phyloP scores from a whole-genome alignment of 495 filamentous ascomycete species.

The Pyrenula aspistea region DNA sequence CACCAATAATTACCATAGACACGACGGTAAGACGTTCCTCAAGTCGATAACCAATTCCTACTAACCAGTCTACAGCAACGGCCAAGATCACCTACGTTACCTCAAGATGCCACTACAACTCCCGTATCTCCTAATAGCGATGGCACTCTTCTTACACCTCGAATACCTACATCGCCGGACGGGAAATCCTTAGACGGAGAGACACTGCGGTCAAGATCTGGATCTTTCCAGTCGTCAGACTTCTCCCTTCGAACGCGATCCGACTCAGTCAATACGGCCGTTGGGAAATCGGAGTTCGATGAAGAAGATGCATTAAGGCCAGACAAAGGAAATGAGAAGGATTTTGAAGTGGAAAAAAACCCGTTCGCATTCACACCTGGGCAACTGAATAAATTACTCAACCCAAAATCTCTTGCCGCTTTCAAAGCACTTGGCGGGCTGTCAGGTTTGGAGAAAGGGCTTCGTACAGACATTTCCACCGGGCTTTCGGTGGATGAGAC shows the following conservation, averaged over 20 bases:
- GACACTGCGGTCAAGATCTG: slow-evolving; percentile 33
- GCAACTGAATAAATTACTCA: slow-evolving; percentile 60
- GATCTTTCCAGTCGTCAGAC: slow-evolving; percentile 32
- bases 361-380: slow-evolving; percentile 62
- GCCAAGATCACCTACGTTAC: slow-evolving; percentile 3
- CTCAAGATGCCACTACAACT: slow-evolving; percentile 5
- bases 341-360: slow-evolving; percentile 54
- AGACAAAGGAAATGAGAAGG: slow-evolving; percentile 49
- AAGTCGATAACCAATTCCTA: not conserved
- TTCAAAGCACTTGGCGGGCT: slow-evolving; percentile 60
- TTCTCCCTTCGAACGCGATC: slow-evolving; percentile 29
- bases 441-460: slow-evolving; percentile 51
- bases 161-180: slow-evolving; percentile 18
- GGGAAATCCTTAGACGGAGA: slow-evolving; percentile 36
- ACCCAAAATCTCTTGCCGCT: slow-evolving; percentile 62
- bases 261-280: slow-evolving; percentile 23
- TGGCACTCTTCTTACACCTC: slow-evolving; percentile 6
- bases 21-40: slow-evolving; percentile 6
- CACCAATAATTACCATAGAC: slow-evolving; percentile 5
- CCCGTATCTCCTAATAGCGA: slow-evolving; percentile 2
- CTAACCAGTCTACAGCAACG: slow-evolving; percentile 9
- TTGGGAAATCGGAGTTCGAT: slow-evolving; percentile 23
- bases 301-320: slow-evolving; percentile 51
- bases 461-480: slow-evolving; percentile 49
- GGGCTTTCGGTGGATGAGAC: slow-evolving; percentile 59